Base-by-base conservation (phyloP, 1,284 basidiomycete species). In the Pulveroboletus sp. region DNA sequence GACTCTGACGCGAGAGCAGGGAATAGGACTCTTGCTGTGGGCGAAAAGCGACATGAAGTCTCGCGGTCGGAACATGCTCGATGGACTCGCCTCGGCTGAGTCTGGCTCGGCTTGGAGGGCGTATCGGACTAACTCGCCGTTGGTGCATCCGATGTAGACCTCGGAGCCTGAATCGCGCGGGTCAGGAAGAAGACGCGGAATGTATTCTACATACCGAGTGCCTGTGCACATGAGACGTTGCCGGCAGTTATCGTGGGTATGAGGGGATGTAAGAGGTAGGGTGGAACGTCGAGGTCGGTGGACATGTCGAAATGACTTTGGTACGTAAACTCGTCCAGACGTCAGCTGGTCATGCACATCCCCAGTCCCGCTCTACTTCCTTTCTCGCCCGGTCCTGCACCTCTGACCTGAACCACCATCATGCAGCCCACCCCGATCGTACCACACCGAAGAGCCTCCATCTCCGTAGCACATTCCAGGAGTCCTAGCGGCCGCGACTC, bases 111-210 rank as follows among this genome's bases (percentile, higher is more conserved):
- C 76, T 63, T 86, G 85, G 11, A 91, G 72, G 3, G 83, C 78
- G 64, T 84, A 90, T 7, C 88, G 81, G 42, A 90, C 70, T 10
- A 91, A 75, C 60, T 89, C 83, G 24, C 89, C 89, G 58, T 89
- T 88, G 14, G 83, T 82, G 64, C 85, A 89, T 28, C 89, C 89
- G 12, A 87, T 78, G 57, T 90, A 91, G 29, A 91, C 83, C 63
- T 91, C 89, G 26, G 85, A 82, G 22, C 85, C 89, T 83, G 29
- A 25, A 26, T 8, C 6, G 40, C 24, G 42, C 40, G 42, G 35
- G 38, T 56, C 5, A 58, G 29, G 25, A 29, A 18, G 52, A 57
- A 22, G 14, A 58, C 22, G 24, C 0, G 67, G 62, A n/a, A 58
- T 63, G 38, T 59, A 62, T 64, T 65, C 70, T 75, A 26, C 75